phyloP scores from a whole-genome alignment of 768 basidiomycete species.

The Porpolomopsis calyptriformis region DNA sequence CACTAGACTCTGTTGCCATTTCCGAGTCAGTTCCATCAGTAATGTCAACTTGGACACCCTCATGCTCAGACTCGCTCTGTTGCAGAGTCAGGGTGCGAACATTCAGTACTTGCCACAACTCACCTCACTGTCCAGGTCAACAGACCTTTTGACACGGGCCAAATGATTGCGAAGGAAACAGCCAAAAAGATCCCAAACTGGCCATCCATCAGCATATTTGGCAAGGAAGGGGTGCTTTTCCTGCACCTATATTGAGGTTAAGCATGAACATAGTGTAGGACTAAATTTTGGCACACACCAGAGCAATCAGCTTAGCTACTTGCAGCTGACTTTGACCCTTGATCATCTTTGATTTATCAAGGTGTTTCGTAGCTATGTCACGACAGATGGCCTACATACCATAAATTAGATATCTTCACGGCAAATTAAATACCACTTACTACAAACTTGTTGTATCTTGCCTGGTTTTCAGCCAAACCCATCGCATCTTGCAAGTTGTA shows the following conservation, averaged over 20 bases:
- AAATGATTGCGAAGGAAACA: not conserved
- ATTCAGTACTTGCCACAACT: too few relatives aligned
- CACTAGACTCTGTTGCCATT: too few relatives aligned
- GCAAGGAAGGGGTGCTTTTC: too few relatives aligned
- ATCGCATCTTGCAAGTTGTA: not conserved
- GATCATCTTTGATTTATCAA: conserved; percentile 1
- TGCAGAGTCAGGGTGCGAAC: too few relatives aligned
- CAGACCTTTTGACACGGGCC: too few relatives aligned
- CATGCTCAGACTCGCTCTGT: too few relatives aligned
- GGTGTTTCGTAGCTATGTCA: not conserved
- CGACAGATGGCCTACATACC: not conserved
- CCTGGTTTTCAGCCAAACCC: not conserved
- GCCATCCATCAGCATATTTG: not conserved
- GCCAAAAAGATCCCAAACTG: not conserved
- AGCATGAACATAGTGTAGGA: not conserved
- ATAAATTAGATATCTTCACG: not conserved
- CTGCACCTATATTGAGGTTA: not conserved
- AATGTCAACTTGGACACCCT: too few relatives aligned
- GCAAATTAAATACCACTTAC: not conserved
- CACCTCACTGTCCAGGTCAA: too few relatives aligned
- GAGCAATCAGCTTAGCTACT: not conserved
- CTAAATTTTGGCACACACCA: not conserved
- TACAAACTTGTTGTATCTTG: conserved; percentile 2
- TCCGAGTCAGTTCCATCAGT: too few relatives aligned
- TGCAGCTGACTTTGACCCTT: not conserved